Evolutionary conservation across 345 rosid genomes (phyloP).

Genomic region (Acer saccharum): DNA sequence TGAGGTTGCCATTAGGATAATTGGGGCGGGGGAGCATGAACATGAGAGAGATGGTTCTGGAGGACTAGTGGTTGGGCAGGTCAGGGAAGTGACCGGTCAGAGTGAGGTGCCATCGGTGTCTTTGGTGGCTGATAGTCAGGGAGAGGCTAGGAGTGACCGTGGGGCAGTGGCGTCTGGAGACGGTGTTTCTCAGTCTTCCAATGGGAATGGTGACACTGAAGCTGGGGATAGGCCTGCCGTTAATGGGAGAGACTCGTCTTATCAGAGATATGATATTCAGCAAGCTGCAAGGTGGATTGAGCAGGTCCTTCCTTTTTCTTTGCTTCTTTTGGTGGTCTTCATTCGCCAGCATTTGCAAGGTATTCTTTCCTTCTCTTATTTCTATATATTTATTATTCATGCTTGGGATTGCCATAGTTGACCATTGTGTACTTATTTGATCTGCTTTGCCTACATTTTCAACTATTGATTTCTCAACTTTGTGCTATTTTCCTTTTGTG

Average conservation of each 20-base stretch:
- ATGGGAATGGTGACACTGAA: conserved; percentile 46
- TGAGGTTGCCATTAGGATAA: conserved; percentile 94
- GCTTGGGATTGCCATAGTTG: not conserved
- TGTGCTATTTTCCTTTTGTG: conserved; percentile 28
- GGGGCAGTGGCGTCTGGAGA: conserved; percentile 31
- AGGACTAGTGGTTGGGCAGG: conserved; percentile 60
- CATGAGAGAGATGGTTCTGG: conserved; percentile 48
- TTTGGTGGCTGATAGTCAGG: conserved; percentile 39
- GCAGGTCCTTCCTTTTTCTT: conserved; percentile 93
- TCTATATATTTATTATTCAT: not conserved
- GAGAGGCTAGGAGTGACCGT: conserved; percentile 49
- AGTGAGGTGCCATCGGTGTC: conserved; percentile 36
- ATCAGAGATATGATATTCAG: conserved; percentile 99
- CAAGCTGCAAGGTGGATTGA: conserved; percentile 99
- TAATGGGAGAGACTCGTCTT: conserved; percentile 76
- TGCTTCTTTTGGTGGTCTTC: conserved; percentile 96
- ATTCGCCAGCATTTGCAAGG: conserved; percentile 99
- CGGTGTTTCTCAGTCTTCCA: conserved; percentile 47
- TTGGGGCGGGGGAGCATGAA: conserved; percentile 84
- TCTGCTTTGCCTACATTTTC: not conserved
- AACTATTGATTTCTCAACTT: not conserved
- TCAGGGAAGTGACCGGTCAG: conserved; percentile 42
- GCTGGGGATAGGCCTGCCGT: conserved; percentile 51
- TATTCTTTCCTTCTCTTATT: conserved; percentile 22
- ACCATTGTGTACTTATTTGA: not conserved